Conservation (phyloP, 1,284 basidiomycete species). For the Tranzscheliella williamsii region DNA sequence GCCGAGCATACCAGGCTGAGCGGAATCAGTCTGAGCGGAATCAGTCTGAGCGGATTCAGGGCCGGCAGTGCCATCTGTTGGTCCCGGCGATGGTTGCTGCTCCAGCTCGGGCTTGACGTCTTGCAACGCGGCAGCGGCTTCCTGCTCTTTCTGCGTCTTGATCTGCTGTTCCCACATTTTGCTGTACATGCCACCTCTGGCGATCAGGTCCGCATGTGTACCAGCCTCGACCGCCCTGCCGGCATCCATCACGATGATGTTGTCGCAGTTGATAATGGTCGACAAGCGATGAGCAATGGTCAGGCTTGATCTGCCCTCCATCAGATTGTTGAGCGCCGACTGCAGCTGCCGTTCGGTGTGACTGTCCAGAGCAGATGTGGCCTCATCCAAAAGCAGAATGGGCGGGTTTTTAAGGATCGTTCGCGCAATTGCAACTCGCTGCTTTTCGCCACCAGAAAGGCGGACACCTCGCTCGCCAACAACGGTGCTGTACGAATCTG, state of each 20-base stretch:
- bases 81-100: not conserved
- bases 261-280: constrained; percentile 59
- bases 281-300: constrained; percentile 60
- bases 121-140: constrained; percentile 33
- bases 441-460: constrained; percentile 71
- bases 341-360: constrained; percentile 57
- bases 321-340: constrained; percentile 51
- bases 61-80: constrained; percentile 2
- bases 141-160: constrained; percentile 57
- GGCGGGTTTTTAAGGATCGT: constrained; percentile 84
- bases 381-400: constrained; percentile 79
- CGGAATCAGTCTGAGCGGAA: not conserved
- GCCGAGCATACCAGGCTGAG: constrained; percentile 30
- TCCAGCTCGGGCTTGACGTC: not conserved
- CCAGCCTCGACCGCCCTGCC: constrained; percentile 51
- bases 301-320: constrained; percentile 57
- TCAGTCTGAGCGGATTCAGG: not conserved
- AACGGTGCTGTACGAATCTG: constrained; percentile 75
- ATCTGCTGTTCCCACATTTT: constrained; percentile 59
- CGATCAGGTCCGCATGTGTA: constrained; percentile 54
- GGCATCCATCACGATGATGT: constrained; percentile 52
- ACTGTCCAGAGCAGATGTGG: constrained; percentile 66
- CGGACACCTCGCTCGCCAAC: constrained; percentile 81
- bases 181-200: constrained; percentile 42
- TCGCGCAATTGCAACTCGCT: constrained; percentile 81